Percentiles rank a stretch among this genome's conserved stretches.
phyloP scores from a whole-genome alignment of 176 grass and related monocot species.

The Chloris gayana region DNA sequence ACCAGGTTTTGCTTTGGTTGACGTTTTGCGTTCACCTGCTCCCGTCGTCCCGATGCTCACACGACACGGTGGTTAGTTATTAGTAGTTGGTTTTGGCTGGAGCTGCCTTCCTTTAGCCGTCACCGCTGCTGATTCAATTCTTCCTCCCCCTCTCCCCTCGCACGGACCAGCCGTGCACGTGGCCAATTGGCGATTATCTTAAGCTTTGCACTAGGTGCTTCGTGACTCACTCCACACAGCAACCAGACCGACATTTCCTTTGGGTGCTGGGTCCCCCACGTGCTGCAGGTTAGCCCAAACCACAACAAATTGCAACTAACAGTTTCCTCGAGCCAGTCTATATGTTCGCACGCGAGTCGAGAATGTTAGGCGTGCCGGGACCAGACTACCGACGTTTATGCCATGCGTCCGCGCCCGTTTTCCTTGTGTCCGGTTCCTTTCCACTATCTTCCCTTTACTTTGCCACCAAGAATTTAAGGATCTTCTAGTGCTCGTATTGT shows the following conservation, averaged over 20 bases:
- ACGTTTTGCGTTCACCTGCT: neutral
- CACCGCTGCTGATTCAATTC: too few relatives aligned
- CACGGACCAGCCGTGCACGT: too few relatives aligned
- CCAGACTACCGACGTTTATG: too few relatives aligned
- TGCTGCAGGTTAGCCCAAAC: neutral
- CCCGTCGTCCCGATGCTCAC: neutral
- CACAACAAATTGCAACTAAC: neutral
- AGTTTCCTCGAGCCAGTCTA: too few relatives aligned
- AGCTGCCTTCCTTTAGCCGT: too few relatives aligned
- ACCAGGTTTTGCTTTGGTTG: neutral
- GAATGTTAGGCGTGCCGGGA: too few relatives aligned
- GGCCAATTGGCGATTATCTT: neutral
- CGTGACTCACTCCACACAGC: neutral
- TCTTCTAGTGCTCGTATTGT: neutral
- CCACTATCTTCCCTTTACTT: neutral
- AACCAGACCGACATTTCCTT: neutral
- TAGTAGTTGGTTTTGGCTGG: too few relatives aligned
- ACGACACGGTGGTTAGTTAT: neutral
- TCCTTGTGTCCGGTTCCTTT: too few relatives aligned
- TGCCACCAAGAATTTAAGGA: too few relatives aligned
- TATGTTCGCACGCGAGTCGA: too few relatives aligned
- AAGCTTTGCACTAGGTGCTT: neutral
- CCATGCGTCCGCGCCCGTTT: too few relatives aligned
- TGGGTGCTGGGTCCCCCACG: neutral
- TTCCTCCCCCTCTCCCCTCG: too few relatives aligned